Evolutionary conservation across 495 filamentous ascomycete species (phyloP).

Genomic region (Rostrohypoxylon terebratum): DNA sequence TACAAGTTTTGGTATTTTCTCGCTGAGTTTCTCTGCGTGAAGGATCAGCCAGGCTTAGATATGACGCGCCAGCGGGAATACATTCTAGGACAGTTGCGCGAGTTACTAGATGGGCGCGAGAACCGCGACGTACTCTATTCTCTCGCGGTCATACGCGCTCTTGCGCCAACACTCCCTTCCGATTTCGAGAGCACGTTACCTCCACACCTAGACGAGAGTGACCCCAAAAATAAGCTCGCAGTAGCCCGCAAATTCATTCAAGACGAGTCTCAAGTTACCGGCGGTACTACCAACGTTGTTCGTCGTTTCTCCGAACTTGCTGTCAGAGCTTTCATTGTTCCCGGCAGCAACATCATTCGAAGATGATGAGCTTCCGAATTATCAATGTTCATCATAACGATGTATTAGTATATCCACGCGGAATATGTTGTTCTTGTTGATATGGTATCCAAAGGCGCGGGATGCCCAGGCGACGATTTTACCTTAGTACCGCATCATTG

Average conservation of each 20-base stretch:
- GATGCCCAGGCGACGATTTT: slow-evolving; percentile 6
- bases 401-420: slow-evolving; percentile 29
- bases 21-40: slow-evolving; percentile 74
- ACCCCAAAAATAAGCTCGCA: slow-evolving; percentile 76
- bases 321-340: slow-evolving; percentile 57
- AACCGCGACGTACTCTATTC: slow-evolving; percentile 95
- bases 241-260: slow-evolving; percentile 87
- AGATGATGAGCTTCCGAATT: slow-evolving; percentile 16
- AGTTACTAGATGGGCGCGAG: slow-evolving; percentile 79
- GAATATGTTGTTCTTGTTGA: slow-evolving; percentile 2
- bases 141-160: slow-evolving; percentile 80
- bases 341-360: slow-evolving; percentile 53
- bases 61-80: slow-evolving; percentile 71
- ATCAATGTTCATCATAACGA: slow-evolving; percentile 13
- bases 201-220: slow-evolving; percentile 73
- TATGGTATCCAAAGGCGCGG: slow-evolving; percentile 18
- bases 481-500: background rate
- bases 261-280: slow-evolving; percentile 74
- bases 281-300: slow-evolving; percentile 82
- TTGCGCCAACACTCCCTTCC: slow-evolving; percentile 75
- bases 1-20: slow-evolving; percentile 85
- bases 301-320: slow-evolving; percentile 82
- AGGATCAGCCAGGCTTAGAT: slow-evolving; percentile 62
- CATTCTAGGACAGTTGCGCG: slow-evolving; percentile 69
- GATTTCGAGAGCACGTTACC: slow-evolving; percentile 69